Base-by-base conservation (phyloP, 768 basidiomycete species). In the Krasilnikovozyma curviuscula region DNA sequence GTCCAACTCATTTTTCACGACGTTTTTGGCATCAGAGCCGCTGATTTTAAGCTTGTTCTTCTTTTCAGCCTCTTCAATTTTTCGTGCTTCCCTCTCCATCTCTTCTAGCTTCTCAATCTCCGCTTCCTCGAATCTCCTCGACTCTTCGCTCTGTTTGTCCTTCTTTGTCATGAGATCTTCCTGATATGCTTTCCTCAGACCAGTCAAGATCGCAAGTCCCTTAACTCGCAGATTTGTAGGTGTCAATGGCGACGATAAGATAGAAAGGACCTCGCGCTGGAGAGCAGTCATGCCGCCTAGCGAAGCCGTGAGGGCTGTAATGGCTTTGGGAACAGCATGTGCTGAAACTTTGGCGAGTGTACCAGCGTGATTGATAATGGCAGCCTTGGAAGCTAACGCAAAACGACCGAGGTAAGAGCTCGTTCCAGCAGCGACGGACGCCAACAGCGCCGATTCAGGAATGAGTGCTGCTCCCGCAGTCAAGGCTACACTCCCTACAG, bases 261-360 rank as follows among this genome's bases (percentile, higher is more conserved):
- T 49, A 27, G 48, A 49, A 24, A 49, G 32, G 23, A 49, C 48
- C 21, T 49, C 48, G 33, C 16, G 10, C 32, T 49, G 48, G 12
- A 49, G 48, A 9, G 39, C 25, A 16, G 48, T 43, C 18, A 49
- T 37, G 24, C 48, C 48, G 0, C 48, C 48, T n/a, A 49, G 40
- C 16, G 48, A 49, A 14, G 48, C 12, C 10, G 38, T 41, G 21
- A 49, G 24, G 40, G 48, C 27, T 6, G 48, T 32, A 19, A 49
- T 49, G 32, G 48, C 48, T 40, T 49, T 49, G 23, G 48, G 48
- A 7, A 49, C 38, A 4, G 48, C 48, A 25, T 25, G 21, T 1
- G 48, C 48, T 3, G 48, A 46, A 21, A 49, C 24, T 21, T 49
- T 49, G 40, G 40, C 41, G 24, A 49, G 5, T 10, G 32, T 37